Evolutionary conservation across 202 grass and related monocot genomes (phyloP), one percentile per base, ranked within the genome.

Genomic region (Setaria italica): DNA sequence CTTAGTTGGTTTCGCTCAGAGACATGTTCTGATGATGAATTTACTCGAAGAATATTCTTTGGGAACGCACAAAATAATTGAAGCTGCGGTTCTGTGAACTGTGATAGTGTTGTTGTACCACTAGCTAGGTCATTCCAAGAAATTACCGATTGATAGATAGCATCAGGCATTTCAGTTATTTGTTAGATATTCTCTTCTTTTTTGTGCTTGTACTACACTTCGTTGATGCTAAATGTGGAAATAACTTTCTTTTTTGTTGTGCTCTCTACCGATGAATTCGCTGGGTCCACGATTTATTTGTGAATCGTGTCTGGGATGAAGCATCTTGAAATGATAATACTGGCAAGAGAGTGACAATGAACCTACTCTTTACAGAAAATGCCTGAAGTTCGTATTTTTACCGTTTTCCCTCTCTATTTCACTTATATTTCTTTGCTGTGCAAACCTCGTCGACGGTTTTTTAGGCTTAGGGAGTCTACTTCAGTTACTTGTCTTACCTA

Each of bases 1-100:
- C 90, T 85, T 68, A 88, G 84, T 88, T 99, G 96, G 96, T 99
- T 99, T 81, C 88, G 88, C 53, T 88, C 88, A 15, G 88, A 86
- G 68, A 92, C 90, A 41, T 81, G 66, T 70, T 85, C 57, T 35
- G 77, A 82, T 33, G 77, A 81, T 32, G 58, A 60, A 58, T 91
- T 79, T 66, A 77, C 33, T 50, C 33, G 53, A 64, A 69, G 66
- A 71, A 42, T 62, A 76, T 87, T 84, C 37, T 65, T 74, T 19
- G 54, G 29, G 74, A 74, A 49, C 11, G 53, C 80, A 43, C 39
- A 84, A 79, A 88, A 62, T 79, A 85, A 79, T 55, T 66, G 74
- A 87, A 77, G 71, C 9, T 53, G 65, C 6, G n/a, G 77, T 39
- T 65, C 30, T 55, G 9, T 58, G 32, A 35, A 58, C 37, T 55